Evolutionary conservation across 306 rosid genomes (phyloP), one percentile per base, ranked within the genome.

Genomic region (Hylodesmum podocarpum): DNA sequence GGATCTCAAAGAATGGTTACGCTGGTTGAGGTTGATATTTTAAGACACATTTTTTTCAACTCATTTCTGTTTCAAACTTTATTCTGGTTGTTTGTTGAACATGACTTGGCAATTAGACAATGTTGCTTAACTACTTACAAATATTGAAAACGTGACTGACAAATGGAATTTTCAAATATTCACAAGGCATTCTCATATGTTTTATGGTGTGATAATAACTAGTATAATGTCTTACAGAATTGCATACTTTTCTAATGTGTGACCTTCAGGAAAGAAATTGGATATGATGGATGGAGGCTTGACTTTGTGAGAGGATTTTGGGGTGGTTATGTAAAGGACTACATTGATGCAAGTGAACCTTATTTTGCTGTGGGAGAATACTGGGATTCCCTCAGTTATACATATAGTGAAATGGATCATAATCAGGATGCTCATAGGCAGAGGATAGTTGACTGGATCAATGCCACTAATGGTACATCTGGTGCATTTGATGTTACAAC

Each of bases 261-360:
- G 77, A 53, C 41, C 14, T 58, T 59, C 90, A 93, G 98, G 88
- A 36, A 93, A 33, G 98, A 93, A 83, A 77, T 93, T 72, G 98
- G 98, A 41, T 93, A 91, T 78, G 97, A 91, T 76, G 98, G 98
- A 47, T 93, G 98, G 98, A 89, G 98, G 85, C 96, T 93, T 75
- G 98, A 93, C 85, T 93, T 91, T 88, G 98, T 63, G 24, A 87
- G 97, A 84, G 98, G 98, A 67, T 93, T 93, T 88, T 93, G 98
- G 98, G 98, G 98, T 71, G 98, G 98, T 76, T 93, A 93, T 71
- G 87, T 91, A 33, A 91, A 86, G 84, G 93, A 89, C 70, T 93
- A 93, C 85, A 4, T 93, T 16, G 92, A 89, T 54, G 87, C 92
- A 66, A 93, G 82, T 78, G 89, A 89, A 81, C 97, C 97, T 27